Base-by-base conservation (phyloP, 108 stramenopile species). In the Conticribra guillardii region DNA sequence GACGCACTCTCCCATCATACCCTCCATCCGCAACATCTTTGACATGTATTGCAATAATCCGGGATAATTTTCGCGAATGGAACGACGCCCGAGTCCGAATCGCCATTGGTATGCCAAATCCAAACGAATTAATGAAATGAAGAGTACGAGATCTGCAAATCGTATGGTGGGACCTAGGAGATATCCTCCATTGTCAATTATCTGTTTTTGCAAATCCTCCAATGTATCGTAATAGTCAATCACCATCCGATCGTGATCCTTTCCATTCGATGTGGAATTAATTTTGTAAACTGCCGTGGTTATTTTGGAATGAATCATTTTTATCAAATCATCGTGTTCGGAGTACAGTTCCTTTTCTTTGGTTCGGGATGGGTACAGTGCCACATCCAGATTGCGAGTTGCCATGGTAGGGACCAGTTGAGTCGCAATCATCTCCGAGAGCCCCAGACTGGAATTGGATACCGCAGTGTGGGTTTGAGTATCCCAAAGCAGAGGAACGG, bases 251-350 rank as follows among this genome's bases (percentile, higher is more conserved):
- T 64, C 63, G 46, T 50, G 63, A 22, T 29, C 31, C 26, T 24
- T 64, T 27, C 63, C 63, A 64, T 48, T 22, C 27, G 45, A 2
- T 1, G 47, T 64, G 19, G 63, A 41, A 64, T 64, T 64, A 22
- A 64, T 64, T 64, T 64, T 47, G 63, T 49, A 64, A 23, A 64
- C 48, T 2, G 48, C 63, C 23, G 63, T 64, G 18, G 63, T 64
- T 14, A 64, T 29, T 3, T 23, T 46, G 23, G 46, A 23, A 48
- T 64, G 46, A 16, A 64, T 22, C 27, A 16, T 15, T 64, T 64
- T 47, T 2, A 49, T 22, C 44, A 64, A 48, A 2, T 47, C 26
- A 28, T 64, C 26, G 24, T 48, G 63, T 59, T 29, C 8, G n/a
- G 11, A 11, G 37, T 59, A 18, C 28, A 18, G 7, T 24, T 28